These are phyloP conservation scores for Inonotus hispidus DNA, from an alignment of 1,284 basidiomycete genomes.

Conservation along the genomic window DNA sequence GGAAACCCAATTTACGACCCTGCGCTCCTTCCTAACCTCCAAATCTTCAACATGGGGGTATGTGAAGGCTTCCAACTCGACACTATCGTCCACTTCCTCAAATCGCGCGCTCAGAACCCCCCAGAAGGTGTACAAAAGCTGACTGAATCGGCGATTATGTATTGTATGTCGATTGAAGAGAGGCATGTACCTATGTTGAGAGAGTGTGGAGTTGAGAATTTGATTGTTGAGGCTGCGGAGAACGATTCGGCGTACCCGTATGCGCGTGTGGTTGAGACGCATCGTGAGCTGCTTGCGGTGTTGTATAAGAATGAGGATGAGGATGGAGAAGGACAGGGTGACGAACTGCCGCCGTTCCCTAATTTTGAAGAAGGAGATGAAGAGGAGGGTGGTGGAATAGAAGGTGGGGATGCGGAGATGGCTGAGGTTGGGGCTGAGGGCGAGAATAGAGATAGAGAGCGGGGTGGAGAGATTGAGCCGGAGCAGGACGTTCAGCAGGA, in stretches of 20 bases:
- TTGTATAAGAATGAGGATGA: slow-evolving; percentile 2
- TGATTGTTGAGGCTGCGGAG: slow-evolving; percentile 5
- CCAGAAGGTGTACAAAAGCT: background rate
- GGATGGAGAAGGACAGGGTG: background rate
- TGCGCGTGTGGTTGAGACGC: slow-evolving; percentile 16
- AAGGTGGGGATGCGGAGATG: background rate
- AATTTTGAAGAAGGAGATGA: slow-evolving; percentile 1
- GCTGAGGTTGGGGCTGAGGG: background rate
- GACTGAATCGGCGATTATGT: slow-evolving; percentile 5
- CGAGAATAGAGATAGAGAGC: too few species aligned
- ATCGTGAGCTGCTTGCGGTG: slow-evolving; percentile 12
- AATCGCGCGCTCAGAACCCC: background rate
- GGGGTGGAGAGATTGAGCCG: too few species aligned
- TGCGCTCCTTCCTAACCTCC: slow-evolving; percentile 9
- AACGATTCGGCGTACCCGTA: slow-evolving; percentile 8
- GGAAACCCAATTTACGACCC: background rate
- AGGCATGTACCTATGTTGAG: background rate
- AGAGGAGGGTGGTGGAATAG: background rate
- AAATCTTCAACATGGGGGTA: slow-evolving; percentile 15
- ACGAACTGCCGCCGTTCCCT: background rate
- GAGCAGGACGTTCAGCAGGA: too few species aligned
- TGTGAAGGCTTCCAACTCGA: slow-evolving; percentile 9
- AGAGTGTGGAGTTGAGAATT: slow-evolving; percentile 3
- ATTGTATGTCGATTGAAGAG: slow-evolving; percentile 2
- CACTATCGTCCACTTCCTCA: slow-evolving; percentile 1